Percentiles rank a stretch among this genome's conserved stretches.
Conservation (phyloP, 352 stramenopile species). For the Phytophthora palmivora region DNA sequence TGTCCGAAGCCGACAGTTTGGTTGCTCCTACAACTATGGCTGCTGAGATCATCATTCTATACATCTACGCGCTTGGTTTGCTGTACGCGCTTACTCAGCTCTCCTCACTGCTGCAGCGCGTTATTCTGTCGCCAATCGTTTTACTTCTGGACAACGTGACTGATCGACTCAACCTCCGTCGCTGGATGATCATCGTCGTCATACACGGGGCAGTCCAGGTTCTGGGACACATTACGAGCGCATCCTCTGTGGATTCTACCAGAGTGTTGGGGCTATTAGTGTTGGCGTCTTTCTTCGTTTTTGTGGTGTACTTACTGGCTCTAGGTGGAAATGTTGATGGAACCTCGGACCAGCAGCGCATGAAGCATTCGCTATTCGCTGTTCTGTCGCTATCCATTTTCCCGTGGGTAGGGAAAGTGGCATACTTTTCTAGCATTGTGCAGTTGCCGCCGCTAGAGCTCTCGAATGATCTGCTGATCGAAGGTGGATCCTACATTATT, state of each 20-base stretch:
- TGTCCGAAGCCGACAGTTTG: background rate
- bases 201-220: constrained; percentile 50
- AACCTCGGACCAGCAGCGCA: constrained; percentile 56
- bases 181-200: constrained; percentile 58
- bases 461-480: constrained; percentile 51
- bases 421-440: constrained; percentile 62
- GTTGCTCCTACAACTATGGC: constrained; percentile 6
- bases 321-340: constrained; percentile 48
- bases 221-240: constrained; percentile 44
- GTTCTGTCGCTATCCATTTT: constrained; percentile 61
- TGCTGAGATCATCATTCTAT: constrained; percentile 52
- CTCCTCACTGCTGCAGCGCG: constrained; percentile 44
- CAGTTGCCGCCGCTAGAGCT: constrained; percentile 48
- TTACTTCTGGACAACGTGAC: constrained; percentile 34
- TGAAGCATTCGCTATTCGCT: constrained; percentile 66
- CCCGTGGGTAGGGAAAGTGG: constrained; percentile 72
- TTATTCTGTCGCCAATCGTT: constrained; percentile 44
- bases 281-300: constrained; percentile 50
- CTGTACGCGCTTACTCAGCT: constrained; percentile 52
- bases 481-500: constrained; percentile 47
- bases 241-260: constrained; percentile 35
- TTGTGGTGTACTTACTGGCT: constrained; percentile 56
- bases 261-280: constrained; percentile 61
- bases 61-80: constrained; percentile 62
- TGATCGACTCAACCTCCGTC: constrained; percentile 38